These are phyloP conservation scores for Millerozyma acaciae DNA, from an alignment of 805 yeast genomes.

Conservation along the genomic window DNA sequence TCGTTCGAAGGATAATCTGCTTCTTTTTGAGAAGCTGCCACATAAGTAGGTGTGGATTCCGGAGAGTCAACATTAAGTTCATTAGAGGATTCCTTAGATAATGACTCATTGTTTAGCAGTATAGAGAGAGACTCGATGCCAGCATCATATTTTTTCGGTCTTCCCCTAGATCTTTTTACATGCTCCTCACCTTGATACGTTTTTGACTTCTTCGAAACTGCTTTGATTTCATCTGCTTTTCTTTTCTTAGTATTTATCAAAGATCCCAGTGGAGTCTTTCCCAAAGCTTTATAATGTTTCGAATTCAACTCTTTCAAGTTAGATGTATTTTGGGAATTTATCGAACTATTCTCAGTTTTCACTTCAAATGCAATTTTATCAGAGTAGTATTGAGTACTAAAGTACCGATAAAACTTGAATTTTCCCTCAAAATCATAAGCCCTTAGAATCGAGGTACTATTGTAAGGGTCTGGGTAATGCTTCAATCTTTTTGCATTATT, in stretches of 20 bases:
- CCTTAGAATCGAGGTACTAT: conserved; percentile 42
- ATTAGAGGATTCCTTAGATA: no score
- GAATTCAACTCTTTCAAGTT: conserved; percentile 8
- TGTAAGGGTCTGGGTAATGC: conserved; percentile 24
- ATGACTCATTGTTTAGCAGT: no score
- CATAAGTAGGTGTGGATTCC: no score
- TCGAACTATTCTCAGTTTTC: conserved; percentile 3
- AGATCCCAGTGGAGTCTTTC: conserved; percentile 23
- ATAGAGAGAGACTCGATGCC: no score
- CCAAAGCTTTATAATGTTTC: conserved; percentile 15
- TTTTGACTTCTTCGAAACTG: conserved; percentile 1
- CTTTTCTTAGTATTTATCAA: conserved; percentile 14
- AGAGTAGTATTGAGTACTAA: conserved; percentile 6
- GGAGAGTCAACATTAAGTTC: no score
- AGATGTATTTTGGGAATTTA: background rate
- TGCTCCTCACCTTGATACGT: background rate
- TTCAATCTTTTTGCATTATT: conserved; percentile 22
- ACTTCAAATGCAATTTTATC: conserved; percentile 4
- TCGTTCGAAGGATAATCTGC: background rate
- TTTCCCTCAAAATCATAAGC: conserved; percentile 74
- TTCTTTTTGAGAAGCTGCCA: background rate
- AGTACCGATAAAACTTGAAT: conserved; percentile 64
- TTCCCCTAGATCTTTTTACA: conserved; percentile 1
- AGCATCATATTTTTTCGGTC: conserved; percentile 3
- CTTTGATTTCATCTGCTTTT: conserved; percentile 7